These are phyloP conservation scores for Actinomortierella ambigua DNA, from an alignment of 371 early-diverging fungal genomes.

Conservation along the genomic window DNA sequence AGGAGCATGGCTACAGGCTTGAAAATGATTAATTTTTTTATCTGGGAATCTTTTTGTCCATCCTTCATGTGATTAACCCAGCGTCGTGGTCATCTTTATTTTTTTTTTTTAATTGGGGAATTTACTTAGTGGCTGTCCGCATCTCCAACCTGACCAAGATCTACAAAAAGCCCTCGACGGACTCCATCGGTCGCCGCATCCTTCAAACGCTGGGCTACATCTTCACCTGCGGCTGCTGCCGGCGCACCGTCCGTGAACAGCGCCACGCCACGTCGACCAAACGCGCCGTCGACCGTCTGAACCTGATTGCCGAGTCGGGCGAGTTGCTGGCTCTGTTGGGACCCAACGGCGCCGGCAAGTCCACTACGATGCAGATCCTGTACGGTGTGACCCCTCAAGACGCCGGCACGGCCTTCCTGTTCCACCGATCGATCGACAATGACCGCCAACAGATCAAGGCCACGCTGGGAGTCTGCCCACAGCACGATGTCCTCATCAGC, in stretches of 20 bases:
- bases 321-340: slow-evolving; percentile 42
- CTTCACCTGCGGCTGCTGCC: slow-evolving; percentile 30
- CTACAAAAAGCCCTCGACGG: slow-evolving; percentile 17
- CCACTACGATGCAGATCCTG: slow-evolving; percentile 45
- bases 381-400: slow-evolving; percentile 37
- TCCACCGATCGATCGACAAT: slow-evolving; percentile 23
- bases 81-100: too few relatives aligned
- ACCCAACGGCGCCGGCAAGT: slow-evolving; percentile 47
- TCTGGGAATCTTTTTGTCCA: too few relatives aligned
- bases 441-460: slow-evolving; percentile 36
- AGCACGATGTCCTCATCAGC: slow-evolving; percentile 48
- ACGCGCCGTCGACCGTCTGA: slow-evolving; percentile 36
- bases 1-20: too few relatives aligned
- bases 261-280: slow-evolving; percentile 28
- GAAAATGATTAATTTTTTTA: too few relatives aligned
- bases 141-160: slow-evolving; percentile 42
- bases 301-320: slow-evolving; percentile 37
- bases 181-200: slow-evolving; percentile 8
- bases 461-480: slow-evolving; percentile 51
- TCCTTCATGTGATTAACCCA: too few relatives aligned
- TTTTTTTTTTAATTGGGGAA: too few relatives aligned
- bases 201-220: slow-evolving; percentile 26
- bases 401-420: slow-evolving; percentile 37
- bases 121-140: slow-evolving; percentile 27
- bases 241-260: not conserved